phyloP scores from a whole-genome alignment of 495 filamentous ascomycete genomes.

The Aspergillus homomorphus region DNA sequence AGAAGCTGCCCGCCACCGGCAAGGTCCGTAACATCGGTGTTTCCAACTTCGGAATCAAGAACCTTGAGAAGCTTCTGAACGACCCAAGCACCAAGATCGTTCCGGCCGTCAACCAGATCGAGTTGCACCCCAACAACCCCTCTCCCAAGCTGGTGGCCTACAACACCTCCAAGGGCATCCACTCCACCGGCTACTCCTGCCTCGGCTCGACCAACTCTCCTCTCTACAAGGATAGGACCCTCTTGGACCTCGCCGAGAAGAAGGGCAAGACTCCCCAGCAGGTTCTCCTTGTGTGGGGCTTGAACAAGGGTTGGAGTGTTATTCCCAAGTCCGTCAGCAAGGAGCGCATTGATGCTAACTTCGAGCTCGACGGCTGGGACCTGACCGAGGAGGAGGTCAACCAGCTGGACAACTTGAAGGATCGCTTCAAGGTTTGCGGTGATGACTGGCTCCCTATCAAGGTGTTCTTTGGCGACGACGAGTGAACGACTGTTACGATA shows the following conservation, averaged over 20 bases:
- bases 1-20: constrained; percentile 74
- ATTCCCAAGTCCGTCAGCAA: constrained; percentile 67
- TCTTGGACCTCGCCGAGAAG: constrained; percentile 58
- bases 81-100: constrained; percentile 58
- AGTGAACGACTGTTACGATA: constrained; percentile 43
- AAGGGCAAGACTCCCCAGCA: constrained; percentile 68
- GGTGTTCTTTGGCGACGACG: constrained; percentile 87
- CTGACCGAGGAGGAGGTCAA: constrained; percentile 62
- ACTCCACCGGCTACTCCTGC: constrained; percentile 66
- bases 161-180: constrained; percentile 64
- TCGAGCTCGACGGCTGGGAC: constrained; percentile 62
- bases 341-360: constrained; percentile 62
- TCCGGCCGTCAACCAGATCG: constrained; percentile 88
- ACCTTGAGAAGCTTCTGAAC: constrained; percentile 55
- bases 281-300: constrained; percentile 64
- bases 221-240: constrained; percentile 55
- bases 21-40: constrained; percentile 74
- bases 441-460: constrained; percentile 70
- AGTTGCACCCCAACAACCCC: constrained; percentile 81
- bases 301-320: constrained; percentile 70
- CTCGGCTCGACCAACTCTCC: constrained; percentile 58
- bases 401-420: constrained; percentile 59
- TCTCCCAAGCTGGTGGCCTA: constrained; percentile 77
- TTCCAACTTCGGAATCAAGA: constrained; percentile 60
- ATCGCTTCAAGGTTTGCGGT: constrained; percentile 71